A percentile compares a stretch with the other conserved stretches of the same genome.
phyloP scores from a whole-genome alignment of 116 monocot species.

The Papilionanthe hybrid region DNA sequence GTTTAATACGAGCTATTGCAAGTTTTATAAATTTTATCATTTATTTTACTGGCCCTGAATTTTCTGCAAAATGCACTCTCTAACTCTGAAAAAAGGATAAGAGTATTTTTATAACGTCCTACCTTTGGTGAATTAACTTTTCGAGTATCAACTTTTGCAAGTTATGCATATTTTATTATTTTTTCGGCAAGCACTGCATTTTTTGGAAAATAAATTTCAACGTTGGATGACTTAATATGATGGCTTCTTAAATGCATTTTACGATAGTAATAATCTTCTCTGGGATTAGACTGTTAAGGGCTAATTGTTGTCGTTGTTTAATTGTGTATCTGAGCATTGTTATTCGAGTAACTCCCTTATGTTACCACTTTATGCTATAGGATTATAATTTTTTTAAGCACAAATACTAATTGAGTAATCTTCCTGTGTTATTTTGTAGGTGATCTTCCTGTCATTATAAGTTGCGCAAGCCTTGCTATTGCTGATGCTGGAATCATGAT shows the following conservation, averaged over 20 bases:
- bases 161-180: background rate
- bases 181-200: background rate
- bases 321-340: background rate
- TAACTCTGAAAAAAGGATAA: too few relatives aligned
- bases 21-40: too few relatives aligned
- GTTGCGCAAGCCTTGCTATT: constrained; percentile 93
- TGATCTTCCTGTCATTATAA: constrained; percentile 81
- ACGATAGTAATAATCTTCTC: background rate
- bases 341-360: background rate
- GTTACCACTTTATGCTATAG: background rate
- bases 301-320: background rate
- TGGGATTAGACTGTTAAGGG: background rate
- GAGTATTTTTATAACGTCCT: too few relatives aligned
- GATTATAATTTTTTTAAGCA: background rate
- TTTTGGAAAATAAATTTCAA: background rate
- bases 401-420: background rate
- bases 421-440: constrained; percentile 30
- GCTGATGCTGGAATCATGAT: constrained; percentile 99
- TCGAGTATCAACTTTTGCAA: too few relatives aligned
- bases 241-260: background rate
- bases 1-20: too few relatives aligned
- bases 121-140: too few relatives aligned
- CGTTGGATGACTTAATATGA: background rate
- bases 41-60: too few relatives aligned
- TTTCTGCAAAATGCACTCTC: too few relatives aligned